phyloP scores from a whole-genome alignment of 192 early-diverging fungal species.

The Mortierella hygrophila region DNA sequence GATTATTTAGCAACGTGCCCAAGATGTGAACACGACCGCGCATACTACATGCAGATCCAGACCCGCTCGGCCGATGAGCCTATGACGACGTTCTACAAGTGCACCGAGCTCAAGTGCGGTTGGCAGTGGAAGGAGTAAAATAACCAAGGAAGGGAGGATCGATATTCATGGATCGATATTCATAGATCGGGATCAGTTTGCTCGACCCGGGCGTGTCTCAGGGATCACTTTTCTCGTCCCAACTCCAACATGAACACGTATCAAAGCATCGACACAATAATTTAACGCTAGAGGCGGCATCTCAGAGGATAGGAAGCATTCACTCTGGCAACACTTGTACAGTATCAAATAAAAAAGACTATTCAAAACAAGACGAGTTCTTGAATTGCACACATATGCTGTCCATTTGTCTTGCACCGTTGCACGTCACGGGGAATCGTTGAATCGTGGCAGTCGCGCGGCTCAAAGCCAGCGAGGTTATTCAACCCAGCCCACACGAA shows the following conservation, averaged over 20 bases:
- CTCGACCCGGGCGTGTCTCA: background rate
- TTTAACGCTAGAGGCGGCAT: background rate
- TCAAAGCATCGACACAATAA: background rate
- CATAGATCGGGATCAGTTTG: background rate
- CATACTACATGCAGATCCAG: conserved; percentile 92
- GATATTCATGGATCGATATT: no score
- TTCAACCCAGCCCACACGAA: background rate
- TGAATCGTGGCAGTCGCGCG: background rate
- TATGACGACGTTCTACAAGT: conserved; percentile 92
- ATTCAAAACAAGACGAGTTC: background rate
- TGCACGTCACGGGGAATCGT: background rate
- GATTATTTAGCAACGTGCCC: conserved; percentile 65
- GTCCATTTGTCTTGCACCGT: background rate
- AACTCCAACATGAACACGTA: background rate
- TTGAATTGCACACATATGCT: background rate
- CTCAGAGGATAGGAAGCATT: background rate
- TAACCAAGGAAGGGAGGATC: background rate
- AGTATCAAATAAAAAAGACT: background rate
- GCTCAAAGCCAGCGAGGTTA: background rate
- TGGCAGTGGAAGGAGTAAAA: conserved; percentile 78
- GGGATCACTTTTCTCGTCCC: background rate
- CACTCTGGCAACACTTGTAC: background rate
- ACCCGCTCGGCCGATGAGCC: conserved; percentile 97
- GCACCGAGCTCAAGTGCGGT: conserved; percentile 75
- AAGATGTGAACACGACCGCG: conserved; percentile 76